These are phyloP conservation scores for Epipyxis sp. DNA, from an alignment of 108 stramenopile genomes.

Conservation along the genomic window DNA sequence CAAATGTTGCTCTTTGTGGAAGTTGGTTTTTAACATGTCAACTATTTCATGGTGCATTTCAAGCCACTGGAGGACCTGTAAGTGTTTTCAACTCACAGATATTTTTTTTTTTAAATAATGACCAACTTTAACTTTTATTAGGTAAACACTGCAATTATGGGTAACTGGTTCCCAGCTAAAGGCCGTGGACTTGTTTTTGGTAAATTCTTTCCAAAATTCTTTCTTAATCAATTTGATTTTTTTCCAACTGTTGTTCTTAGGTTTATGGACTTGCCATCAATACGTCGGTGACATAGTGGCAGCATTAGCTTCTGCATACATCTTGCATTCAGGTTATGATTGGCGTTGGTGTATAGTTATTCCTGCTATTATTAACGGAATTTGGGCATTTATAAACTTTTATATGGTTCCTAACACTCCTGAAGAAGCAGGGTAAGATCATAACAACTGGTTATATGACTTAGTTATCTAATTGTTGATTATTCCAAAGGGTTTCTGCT, in stretches of 20 bases:
- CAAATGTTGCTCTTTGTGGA: slow-evolving; percentile 66
- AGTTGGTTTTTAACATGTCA: slow-evolving; percentile 63
- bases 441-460: no score
- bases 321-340: slow-evolving; percentile 63
- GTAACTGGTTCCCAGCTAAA: slow-evolving; percentile 85
- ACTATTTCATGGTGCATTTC: slow-evolving; percentile 79
- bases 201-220: no score
- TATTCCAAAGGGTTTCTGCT: no score
- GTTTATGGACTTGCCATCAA: slow-evolving; percentile 95
- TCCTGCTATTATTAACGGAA: slow-evolving; percentile 72
- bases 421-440: slow-evolving; percentile 72
- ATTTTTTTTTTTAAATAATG: not conserved
- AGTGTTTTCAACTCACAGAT: slow-evolving; percentile 8
- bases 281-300: slow-evolving; percentile 87
- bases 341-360: slow-evolving; percentile 85
- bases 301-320: slow-evolving; percentile 73
- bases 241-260: no score
- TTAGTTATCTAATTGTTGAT: no score
- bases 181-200: slow-evolving; percentile 90
- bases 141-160: slow-evolving; percentile 90
- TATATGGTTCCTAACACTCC: slow-evolving; percentile 72
- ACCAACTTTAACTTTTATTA: slow-evolving; percentile 20
- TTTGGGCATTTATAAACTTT: slow-evolving; percentile 78
- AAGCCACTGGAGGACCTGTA: slow-evolving; percentile 87
- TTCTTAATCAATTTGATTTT: no score